Evolutionary conservation across 345 rosid genomes (phyloP).

Genomic region (Camelina neglecta): DNA sequence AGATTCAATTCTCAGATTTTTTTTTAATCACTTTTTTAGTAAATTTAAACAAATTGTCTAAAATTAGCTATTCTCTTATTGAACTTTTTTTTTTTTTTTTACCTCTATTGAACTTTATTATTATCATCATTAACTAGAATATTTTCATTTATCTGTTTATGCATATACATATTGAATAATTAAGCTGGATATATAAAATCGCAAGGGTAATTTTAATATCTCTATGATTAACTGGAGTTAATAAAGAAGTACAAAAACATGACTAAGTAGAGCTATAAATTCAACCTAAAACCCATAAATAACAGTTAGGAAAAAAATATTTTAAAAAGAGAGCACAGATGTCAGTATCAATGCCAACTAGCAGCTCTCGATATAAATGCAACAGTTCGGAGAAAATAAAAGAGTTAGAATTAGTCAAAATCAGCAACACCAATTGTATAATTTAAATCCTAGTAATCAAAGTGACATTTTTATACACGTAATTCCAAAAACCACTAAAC

Average conservation of each 20-base stretch:
- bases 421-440: constrained; percentile 13
- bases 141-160: too few relatives aligned
- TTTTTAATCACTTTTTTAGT: too few relatives aligned
- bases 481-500: constrained; percentile 11
- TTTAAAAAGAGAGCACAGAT: constrained; percentile 3
- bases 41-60: too few relatives aligned
- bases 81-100: too few relatives aligned
- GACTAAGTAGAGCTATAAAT: neutral
- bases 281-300: neutral
- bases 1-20: neutral
- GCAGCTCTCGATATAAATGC: constrained; percentile 34
- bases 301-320: neutral
- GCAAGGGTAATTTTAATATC: neutral
- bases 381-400: constrained; percentile 22
- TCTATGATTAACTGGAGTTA: neutral
- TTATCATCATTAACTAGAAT: too few relatives aligned
- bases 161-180: neutral
- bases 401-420: constrained; percentile 40
- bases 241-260: neutral
- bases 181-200: neutral
- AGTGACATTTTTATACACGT: constrained; percentile 31
- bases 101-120: too few relatives aligned
- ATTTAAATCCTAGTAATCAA: constrained; percentile 1
- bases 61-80: too few relatives aligned
- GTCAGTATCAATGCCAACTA: constrained; percentile 47